Conservation (phyloP, 169 alveolate genomes). For the Cryptosporidium viatorum region DNA sequence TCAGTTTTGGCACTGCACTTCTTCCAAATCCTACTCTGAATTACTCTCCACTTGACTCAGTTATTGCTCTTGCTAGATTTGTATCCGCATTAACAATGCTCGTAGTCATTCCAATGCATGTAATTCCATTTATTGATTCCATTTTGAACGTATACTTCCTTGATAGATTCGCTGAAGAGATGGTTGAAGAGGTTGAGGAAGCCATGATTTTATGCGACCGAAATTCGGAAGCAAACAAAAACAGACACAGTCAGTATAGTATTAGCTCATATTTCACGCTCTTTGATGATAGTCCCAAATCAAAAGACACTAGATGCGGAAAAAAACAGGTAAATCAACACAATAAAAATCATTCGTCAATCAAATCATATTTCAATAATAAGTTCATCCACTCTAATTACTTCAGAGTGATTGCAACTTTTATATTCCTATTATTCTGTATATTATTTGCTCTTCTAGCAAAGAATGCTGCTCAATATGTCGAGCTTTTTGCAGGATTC, state of each 20-base stretch:
- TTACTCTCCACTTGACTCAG: constrained; percentile 64
- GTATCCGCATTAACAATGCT: constrained; percentile 64
- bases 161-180: constrained; percentile 22
- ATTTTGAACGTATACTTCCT: constrained; percentile 24
- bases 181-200: constrained; percentile 55
- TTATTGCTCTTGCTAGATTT: constrained; percentile 54
- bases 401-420: constrained; percentile 17
- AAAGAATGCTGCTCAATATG: constrained; percentile 69
- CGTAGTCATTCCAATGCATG: constrained; percentile 70
- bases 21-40: constrained; percentile 69
- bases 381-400: constrained; percentile 6
- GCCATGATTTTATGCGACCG: constrained; percentile 40
- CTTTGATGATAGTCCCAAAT: background rate
- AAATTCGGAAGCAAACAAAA: background rate
- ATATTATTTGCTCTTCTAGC: constrained; percentile 48
- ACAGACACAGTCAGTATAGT: constrained; percentile 42
- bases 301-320: background rate
- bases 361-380: background rate
- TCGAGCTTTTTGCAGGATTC: constrained; percentile 72
- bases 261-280: constrained; percentile 67
- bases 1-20: constrained; percentile 41
- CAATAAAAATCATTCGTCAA: background rate
- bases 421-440: constrained; percentile 37
- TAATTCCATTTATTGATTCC: constrained; percentile 51
- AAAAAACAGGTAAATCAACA: background rate